Evolutionary conservation across 768 basidiomycete genomes (phyloP).

Genomic region (Tulasnella sp.): DNA sequence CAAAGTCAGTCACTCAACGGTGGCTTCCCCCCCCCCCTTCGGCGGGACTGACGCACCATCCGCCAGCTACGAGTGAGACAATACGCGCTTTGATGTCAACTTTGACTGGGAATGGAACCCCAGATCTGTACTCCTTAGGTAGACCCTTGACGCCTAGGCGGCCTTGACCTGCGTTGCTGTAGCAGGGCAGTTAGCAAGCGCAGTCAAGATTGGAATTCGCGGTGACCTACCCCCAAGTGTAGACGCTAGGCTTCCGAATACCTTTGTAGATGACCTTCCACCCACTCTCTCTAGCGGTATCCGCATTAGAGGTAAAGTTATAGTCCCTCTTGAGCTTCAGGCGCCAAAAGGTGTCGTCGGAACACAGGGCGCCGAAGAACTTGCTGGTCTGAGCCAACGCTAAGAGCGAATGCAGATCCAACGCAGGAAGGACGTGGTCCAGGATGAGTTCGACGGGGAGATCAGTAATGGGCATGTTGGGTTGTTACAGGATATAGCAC

Average conservation of each 20-base stretch:
- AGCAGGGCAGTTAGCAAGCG: neutral
- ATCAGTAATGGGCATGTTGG: conserved; percentile 40
- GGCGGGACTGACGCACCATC: conserved; percentile 61
- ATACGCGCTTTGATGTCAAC: conserved; percentile 61
- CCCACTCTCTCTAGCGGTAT: conserved; percentile 69
- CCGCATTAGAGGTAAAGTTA: conserved; percentile 63
- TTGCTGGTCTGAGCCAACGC: conserved; percentile 60
- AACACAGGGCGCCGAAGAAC: conserved; percentile 56
- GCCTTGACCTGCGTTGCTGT: conserved; percentile 58
- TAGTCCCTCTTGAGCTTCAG: conserved; percentile 63
- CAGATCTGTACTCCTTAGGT: conserved; percentile 42
- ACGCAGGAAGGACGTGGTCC: conserved; percentile 54
- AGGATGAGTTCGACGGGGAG: conserved; percentile 75
- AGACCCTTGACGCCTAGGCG: conserved; percentile 54
- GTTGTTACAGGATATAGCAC: neutral
- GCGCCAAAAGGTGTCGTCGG: conserved; percentile 79
- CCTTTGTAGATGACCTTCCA: conserved; percentile 79
- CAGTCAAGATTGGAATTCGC: conserved; percentile 45
- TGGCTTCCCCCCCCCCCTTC: neutral
- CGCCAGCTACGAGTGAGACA: conserved; percentile 72
- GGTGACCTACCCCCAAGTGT: conserved; percentile 57
- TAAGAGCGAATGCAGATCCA: conserved; percentile 55
- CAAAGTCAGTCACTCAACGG: neutral
- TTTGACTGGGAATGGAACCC: conserved; percentile 62
- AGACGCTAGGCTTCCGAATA: conserved; percentile 47